Percentiles rank a stretch among this genome's conserved stretches.
Conservation (phyloP, 805 yeast species). For the Jamesozyma gamospora region DNA sequence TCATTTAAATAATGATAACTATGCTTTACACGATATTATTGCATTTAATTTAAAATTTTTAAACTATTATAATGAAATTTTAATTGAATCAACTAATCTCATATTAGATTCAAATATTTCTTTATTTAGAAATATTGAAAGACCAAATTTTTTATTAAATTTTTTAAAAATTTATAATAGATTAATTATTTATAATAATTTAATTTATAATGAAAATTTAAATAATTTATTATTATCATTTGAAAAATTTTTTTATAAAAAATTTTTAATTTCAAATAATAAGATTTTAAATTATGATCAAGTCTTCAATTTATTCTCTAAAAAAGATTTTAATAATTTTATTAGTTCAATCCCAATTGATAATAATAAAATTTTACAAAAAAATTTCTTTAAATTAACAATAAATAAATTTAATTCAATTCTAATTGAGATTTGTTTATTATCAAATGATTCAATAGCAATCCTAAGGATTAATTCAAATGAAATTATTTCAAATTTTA, state of each 20-base stretch:
- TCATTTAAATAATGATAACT: not conserved
- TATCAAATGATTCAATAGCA: conserved; percentile 17
- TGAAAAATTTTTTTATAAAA: conserved; percentile 7
- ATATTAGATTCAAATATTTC: conserved; percentile 9
- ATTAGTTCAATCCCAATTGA: conserved; percentile 14
- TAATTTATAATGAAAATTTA: not conserved
- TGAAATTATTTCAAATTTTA: conserved; percentile 6
- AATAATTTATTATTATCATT: conserved; percentile 1
- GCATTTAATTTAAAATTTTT: not conserved
- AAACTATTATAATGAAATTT: not conserved
- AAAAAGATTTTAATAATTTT: conserved; percentile 8
- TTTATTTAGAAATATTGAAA: conserved; percentile 5
- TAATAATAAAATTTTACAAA: conserved; percentile 8
- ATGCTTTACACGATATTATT: not conserved
- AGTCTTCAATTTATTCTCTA: conserved; percentile 20
- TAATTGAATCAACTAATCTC: conserved; percentile 9
- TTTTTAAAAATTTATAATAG: conserved; percentile 6
- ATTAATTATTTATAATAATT: conserved; percentile 4
- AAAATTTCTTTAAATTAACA: conserved; percentile 16
- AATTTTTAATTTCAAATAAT: conserved; percentile 8
- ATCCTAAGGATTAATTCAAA: conserved; percentile 18
- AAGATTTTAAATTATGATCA: conserved; percentile 12
- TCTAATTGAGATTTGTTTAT: conserved; percentile 17
- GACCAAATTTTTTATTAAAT: conserved; percentile 5
- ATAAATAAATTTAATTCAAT: conserved; percentile 8